A percentile compares a stretch with the other conserved stretches of the same genome.
Evolutionary conservation across 441 rosid species (phyloP).

Genomic region (Mallotus japonicus): DNA sequence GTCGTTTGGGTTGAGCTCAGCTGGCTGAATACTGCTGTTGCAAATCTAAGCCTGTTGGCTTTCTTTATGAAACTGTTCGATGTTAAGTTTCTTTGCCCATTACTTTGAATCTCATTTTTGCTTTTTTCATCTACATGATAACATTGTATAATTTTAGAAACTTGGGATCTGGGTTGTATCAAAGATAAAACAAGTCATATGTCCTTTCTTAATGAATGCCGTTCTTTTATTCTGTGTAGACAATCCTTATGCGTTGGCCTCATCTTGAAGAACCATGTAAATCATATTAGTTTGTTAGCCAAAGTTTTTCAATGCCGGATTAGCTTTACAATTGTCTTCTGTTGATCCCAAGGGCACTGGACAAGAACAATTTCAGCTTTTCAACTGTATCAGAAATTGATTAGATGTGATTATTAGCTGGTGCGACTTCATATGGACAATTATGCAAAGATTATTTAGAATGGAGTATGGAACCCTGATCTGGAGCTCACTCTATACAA

Average conservation of each 20-base stretch:
- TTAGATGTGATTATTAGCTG: neutral
- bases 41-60: constrained; percentile 10
- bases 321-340: neutral
- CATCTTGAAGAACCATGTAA: neutral
- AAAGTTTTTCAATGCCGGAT: neutral
- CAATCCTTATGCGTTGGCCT: neutral
- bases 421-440: no score
- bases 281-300: neutral
- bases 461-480: no score
- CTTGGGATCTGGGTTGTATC: constrained; percentile 10
- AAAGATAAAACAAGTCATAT: constrained; percentile 3
- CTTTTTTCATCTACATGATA: neutral
- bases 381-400: neutral
- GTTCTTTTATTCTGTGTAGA: neutral
- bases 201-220: neutral
- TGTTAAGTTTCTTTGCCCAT: constrained; percentile 4
- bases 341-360: neutral
- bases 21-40: constrained; percentile 29
- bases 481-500: no score
- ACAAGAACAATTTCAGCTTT: neutral
- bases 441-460: no score
- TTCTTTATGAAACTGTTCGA: neutral
- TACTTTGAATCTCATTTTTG: neutral
- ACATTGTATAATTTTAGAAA: constrained; percentile 8
- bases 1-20: constrained; percentile 73